Evolutionary conservation across 371 early-diverging fungal genomes (phyloP).

Genomic region (Mortierella sp.): DNA sequence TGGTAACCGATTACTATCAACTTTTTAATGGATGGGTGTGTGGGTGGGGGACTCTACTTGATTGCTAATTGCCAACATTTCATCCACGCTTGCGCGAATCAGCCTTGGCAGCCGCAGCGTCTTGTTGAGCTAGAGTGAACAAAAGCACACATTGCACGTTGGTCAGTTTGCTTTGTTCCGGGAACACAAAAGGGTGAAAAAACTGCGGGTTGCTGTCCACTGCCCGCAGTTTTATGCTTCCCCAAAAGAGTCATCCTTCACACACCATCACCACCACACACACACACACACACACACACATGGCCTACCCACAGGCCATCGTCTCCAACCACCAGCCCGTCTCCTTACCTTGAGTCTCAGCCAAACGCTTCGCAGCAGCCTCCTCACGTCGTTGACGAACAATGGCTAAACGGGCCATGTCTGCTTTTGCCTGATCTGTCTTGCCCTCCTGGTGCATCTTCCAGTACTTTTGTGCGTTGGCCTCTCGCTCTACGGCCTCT

Average conservation of each 20-base stretch:
- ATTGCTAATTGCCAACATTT: neutral
- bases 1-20: too few relatives aligned
- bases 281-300: too few relatives aligned
- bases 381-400: slow-evolving; percentile 76
- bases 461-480: slow-evolving; percentile 65
- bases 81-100: slow-evolving; percentile 30
- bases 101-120: slow-evolving; percentile 54
- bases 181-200: too few relatives aligned
- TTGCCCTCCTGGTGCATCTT: slow-evolving; percentile 75
- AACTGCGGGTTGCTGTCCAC: too few relatives aligned
- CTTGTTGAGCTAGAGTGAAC: slow-evolving; percentile 30
- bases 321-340: too few relatives aligned
- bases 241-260: too few relatives aligned
- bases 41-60: too few relatives aligned
- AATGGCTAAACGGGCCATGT: slow-evolving; percentile 73
- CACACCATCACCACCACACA: too few relatives aligned
- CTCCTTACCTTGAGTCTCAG: slow-evolving; percentile 58
- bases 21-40: too few relatives aligned
- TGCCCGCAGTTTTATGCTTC: too few relatives aligned
- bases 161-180: too few relatives aligned
- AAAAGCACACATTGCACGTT: neutral
- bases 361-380: slow-evolving; percentile 65
- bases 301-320: too few relatives aligned
- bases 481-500: slow-evolving; percentile 67
- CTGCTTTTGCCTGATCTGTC: slow-evolving; percentile 75